phyloP scores from a whole-genome alignment of 495 filamentous ascomycete species.

The Penicillium canariense region DNA sequence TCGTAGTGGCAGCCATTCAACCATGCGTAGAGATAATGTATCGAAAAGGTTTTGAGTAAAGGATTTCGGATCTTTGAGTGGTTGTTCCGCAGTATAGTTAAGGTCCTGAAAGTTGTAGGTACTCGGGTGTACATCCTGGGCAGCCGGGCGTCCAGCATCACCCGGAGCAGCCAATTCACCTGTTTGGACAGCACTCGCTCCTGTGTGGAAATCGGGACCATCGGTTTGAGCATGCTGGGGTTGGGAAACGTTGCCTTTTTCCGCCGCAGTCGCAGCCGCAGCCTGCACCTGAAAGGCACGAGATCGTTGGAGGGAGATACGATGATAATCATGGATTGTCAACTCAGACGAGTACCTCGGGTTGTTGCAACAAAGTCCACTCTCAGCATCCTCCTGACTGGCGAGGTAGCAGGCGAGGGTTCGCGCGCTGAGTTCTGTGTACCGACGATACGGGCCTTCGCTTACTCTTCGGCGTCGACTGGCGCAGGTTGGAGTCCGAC shows the following conservation, averaged over 20 bases:
- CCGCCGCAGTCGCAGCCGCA: constrained; percentile 2
- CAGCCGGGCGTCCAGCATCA: neutral
- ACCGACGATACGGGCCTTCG: constrained; percentile 68
- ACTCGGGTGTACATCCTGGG: constrained; percentile 6
- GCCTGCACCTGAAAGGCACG: constrained; percentile 24
- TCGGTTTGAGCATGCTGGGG: neutral
- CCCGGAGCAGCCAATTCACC: neutral
- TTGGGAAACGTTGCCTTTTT: neutral
- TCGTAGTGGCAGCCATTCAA: constrained; percentile 70
- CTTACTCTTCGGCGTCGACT: constrained; percentile 66
- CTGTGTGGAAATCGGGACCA: neutral
- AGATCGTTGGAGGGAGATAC: constrained; percentile 31
- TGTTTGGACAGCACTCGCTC: neutral
- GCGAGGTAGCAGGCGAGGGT: constrained; percentile 77
- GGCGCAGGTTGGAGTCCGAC: constrained; percentile 76
- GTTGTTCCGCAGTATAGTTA: constrained; percentile 40
- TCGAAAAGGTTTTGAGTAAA: constrained; percentile 82
- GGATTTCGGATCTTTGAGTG: constrained; percentile 74
- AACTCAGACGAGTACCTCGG: constrained; percentile 37
- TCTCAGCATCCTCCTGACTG: constrained; percentile 73
- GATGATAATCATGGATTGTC: constrained; percentile 24
- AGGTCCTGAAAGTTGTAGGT: constrained; percentile 19
- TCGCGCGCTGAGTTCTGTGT: constrained; percentile 67
- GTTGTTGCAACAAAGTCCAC: constrained; percentile 63
- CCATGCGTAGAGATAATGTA: constrained; percentile 71